Percentiles rank a stretch among this genome's conserved stretches.
Evolutionary conservation across 306 rosid species (phyloP).

Genomic region (Neltuma alba): DNA sequence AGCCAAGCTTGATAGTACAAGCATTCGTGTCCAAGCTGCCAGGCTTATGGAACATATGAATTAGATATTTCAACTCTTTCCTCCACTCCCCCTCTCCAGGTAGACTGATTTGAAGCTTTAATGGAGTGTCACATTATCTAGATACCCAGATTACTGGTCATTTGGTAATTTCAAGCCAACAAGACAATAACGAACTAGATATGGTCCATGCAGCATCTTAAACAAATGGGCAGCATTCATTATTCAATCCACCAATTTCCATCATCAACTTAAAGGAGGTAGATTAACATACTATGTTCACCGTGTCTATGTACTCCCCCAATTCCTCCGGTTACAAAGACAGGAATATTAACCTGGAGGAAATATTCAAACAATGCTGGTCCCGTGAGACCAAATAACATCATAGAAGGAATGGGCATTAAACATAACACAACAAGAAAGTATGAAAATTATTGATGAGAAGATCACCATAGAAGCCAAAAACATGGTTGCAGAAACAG

Average conservation of each 20-base stretch:
- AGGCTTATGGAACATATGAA: background rate
- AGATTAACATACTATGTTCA: conserved; percentile 71
- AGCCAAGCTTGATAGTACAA: background rate
- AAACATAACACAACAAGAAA: conserved; percentile 22
- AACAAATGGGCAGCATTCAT: conserved; percentile 15
- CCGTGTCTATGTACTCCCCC: conserved; percentile 97
- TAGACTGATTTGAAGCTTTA: background rate
- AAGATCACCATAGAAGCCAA: conserved; percentile 74
- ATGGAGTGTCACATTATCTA: background rate
- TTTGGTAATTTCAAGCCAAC: background rate
- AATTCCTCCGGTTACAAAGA: conserved; percentile 92
- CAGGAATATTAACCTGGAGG: conserved; percentile 72
- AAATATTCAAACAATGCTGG: background rate
- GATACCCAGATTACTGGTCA: background rate
- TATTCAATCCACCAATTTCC: conserved; percentile 23
- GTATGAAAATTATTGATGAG: background rate
- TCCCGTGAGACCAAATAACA: conserved; percentile 20
- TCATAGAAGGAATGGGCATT: background rate
- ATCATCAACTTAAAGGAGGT: conserved; percentile 27
- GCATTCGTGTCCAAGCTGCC: conserved; percentile 8
- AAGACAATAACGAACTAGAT: conserved; percentile 9
- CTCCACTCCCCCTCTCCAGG: background rate
- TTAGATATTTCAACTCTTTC: too few species aligned
- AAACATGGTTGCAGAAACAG: conserved; percentile 92
- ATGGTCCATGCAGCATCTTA: background rate